Base-by-base conservation (phyloP, 129 eudicot species). In the Chrysanthemum seticuspe region DNA sequence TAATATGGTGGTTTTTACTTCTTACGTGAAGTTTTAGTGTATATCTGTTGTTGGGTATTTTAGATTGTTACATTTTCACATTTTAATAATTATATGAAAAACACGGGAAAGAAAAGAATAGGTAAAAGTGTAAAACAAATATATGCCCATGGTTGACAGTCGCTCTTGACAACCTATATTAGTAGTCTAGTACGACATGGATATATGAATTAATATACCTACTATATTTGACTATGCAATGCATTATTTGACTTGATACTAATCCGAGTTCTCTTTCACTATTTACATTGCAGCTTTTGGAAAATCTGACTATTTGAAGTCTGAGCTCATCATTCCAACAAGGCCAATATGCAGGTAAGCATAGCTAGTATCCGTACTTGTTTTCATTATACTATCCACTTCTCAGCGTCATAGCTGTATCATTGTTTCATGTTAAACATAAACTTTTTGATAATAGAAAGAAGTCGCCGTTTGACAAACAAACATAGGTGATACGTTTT, bases 331-430 rank as follows among this genome's bases (percentile, higher is more conserved):
- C 23, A 49, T 18, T 68, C 64, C 25, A 69, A 60, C 54, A 76
- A 63, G 55, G 70, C 19, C 70, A 76, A 61, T 62, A 76, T 76
- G 81, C 81, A 76, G 81, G 81, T 69, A 69, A 36, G 19, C 36
- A 70, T 70, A 16, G 54, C 73, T 50, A 16, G 19, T 18, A 67
- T 15, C 59, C 31, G 6, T 31, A 31, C 40, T 23, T 23, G 45
- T 53, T 55, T 47, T 27, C 49, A 31, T 62, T 15, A 61, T 4
- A 12, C 13, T 25, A 3, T 12, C 11, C 5, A 25, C 3, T 21
- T 9, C 34, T 29, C 34, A 29, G 34, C 34, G 5, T 29, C 34
- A 29, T 29, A 29, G 34, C 34, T 52, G 6, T 52, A 52, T 52
- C 57, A 52, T 13, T 5, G 1, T 52, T 52, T 2, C 14, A 16